Base-by-base conservation (phyloP, 148 eudicot genomes). In the Silene conica region DNA sequence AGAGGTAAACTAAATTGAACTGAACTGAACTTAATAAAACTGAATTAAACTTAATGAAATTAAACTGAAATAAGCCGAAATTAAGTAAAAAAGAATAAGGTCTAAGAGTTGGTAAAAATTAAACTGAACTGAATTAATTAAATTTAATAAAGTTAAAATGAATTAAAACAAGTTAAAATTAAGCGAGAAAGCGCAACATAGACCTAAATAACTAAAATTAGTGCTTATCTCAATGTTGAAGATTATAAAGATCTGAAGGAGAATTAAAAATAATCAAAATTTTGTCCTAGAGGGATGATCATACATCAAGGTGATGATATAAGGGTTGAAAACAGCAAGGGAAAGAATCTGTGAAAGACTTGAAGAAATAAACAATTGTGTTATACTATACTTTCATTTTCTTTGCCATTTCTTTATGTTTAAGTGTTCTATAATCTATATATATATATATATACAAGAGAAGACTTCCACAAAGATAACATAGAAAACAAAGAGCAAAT, bases 291-390 rank as follows among this genome's bases (percentile, higher is more conserved):
- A 67, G 12, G 5, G 15, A 41, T 43, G 55, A 41, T 41, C 55
- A 69, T 21, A 48, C 71, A 69, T 69, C 59, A 69, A 52, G 20
- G 0, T 69, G 60, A 69, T 68, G n/a, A 46, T 13, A 68, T 25
- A 69, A 12, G 60, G 0, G 72, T 69, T 69, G 72, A 69, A 69
- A 67, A 23, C 18, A 7, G 60, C 25, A 50, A 3, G 57, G 59
- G 16, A 69, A 69, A 54, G 72, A 69, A 69, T 69, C 72, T 52
- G 52, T 25, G 31, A 6, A 18, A 52, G 38, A 69, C 72, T 67
- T 68, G 55, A 43, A 67, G 13, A 12, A 52, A 43, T 48, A 69
- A 69, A 69, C 34, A 48, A 69, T 46, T 69, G 6, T 68, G 6
- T 22, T 46, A 22, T 68, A 10, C 57, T 69, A 67, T 3, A 22